phyloP scores from a whole-genome alignment of 2,329 filamentous ascomycete species.

The Orbilia brochopaga region DNA sequence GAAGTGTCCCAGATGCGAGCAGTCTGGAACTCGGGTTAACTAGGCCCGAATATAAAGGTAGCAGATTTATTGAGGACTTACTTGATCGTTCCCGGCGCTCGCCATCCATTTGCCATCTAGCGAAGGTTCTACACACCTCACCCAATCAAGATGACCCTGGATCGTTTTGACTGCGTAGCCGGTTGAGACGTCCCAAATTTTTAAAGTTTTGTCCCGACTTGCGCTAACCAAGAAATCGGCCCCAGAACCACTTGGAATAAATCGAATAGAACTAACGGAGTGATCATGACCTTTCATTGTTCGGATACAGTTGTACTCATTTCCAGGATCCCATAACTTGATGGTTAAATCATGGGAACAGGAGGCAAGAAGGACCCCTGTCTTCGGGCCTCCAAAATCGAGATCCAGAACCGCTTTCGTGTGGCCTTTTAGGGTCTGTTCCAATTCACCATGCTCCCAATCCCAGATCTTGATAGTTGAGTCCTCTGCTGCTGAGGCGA shows the following conservation, averaged over 20 bases:
- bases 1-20: constrained; percentile 84
- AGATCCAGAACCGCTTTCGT: constrained; percentile 87
- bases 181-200: constrained; percentile 91
- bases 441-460: constrained; percentile 89
- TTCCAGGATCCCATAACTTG: constrained; percentile 89
- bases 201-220: constrained; percentile 80
- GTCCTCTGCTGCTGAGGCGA: constrained; percentile 90
- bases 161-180: constrained; percentile 93
- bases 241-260: constrained; percentile 81
- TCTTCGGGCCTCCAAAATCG: constrained; percentile 85
- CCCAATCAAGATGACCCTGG: constrained; percentile 83
- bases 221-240: constrained; percentile 84
- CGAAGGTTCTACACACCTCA: constrained; percentile 84
- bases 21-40: constrained; percentile 59
- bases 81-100: constrained; percentile 79
- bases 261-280: constrained; percentile 84
- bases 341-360: constrained; percentile 91
- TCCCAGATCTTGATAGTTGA: constrained; percentile 97
- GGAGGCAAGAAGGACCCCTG: constrained; percentile 77
- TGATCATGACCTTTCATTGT: constrained; percentile 92
- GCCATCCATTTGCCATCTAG: constrained; percentile 82
- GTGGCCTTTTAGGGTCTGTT: constrained; percentile 88
- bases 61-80: constrained; percentile 8
- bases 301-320: constrained; percentile 94
- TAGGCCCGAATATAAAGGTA: not conserved